A percentile compares a stretch with the other conserved stretches of the same genome.
Evolutionary conservation across 2,329 filamentous ascomycete genomes (phyloP).

Genomic region (Diaporthe sp.): DNA sequence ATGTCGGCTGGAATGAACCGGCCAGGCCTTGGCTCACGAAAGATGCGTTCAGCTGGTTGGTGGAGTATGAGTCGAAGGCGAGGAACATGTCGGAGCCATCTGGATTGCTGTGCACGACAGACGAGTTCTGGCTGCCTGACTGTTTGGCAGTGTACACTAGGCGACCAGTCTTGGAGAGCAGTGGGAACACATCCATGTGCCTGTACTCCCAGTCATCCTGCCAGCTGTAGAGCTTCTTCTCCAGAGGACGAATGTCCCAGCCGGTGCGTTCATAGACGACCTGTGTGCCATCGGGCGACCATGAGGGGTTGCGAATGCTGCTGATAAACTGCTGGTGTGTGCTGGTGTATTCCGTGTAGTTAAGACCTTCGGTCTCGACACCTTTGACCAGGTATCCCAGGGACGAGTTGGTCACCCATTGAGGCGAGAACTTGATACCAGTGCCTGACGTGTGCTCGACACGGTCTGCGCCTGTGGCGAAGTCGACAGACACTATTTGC

Average conservation of each 20-base stretch:
- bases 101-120: slow-evolving; percentile 50
- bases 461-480: slow-evolving; percentile 54
- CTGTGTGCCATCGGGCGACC: slow-evolving; percentile 53
- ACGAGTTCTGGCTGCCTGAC: slow-evolving; percentile 53
- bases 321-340: slow-evolving; percentile 40
- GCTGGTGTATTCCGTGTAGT: slow-evolving; percentile 45
- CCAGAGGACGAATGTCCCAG: slow-evolving; percentile 51
- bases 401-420: slow-evolving; percentile 42
- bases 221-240: slow-evolving; percentile 56
- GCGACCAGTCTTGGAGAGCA: slow-evolving; percentile 45
- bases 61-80: slow-evolving; percentile 28
- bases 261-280: slow-evolving; percentile 46
- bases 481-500: slow-evolving; percentile 54
- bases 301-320: slow-evolving; percentile 44
- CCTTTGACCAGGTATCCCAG: slow-evolving; percentile 50
- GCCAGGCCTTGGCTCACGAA: slow-evolving; percentile 49
- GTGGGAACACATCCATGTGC: slow-evolving; percentile 59
- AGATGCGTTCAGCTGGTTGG: slow-evolving; percentile 36
- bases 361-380: slow-evolving; percentile 48
- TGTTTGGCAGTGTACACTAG: slow-evolving; percentile 57
- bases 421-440: slow-evolving; percentile 51
- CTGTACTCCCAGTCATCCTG: slow-evolving; percentile 58
- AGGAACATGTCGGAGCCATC: slow-evolving; percentile 44
- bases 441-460: slow-evolving; percentile 48
- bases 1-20: slow-evolving; percentile 58